A percentile compares a stretch with the other conserved stretches of the same genome.
Conservation (phyloP, 2,329 filamentous ascomycete genomes). For the Anthostomella pinea region DNA sequence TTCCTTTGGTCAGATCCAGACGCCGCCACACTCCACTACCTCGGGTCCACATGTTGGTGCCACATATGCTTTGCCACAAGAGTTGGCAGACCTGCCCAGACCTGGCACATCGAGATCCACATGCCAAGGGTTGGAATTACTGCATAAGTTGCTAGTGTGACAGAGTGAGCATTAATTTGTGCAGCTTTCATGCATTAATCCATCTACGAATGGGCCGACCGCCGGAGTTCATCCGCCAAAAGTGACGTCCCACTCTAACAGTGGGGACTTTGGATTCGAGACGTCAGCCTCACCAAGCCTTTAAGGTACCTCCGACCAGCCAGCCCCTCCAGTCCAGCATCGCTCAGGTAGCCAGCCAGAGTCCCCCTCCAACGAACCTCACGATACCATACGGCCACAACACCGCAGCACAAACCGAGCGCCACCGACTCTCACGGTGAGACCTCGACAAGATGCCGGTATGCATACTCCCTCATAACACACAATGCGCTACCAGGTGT, state of each 20-base stretch:
- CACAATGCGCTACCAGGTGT: no score
- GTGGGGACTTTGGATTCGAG: no score
- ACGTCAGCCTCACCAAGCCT: constrained; percentile 10
- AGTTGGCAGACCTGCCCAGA: neutral
- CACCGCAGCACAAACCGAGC: constrained; percentile 15
- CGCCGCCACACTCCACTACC: no score
- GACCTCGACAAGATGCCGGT: constrained; percentile 45
- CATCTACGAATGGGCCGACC: no score
- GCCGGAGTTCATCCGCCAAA: constrained; percentile 11
- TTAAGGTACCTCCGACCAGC: constrained; percentile 1
- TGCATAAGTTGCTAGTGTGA: no score
- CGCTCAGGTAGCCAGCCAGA: no score
- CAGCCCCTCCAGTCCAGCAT: constrained; percentile 2
- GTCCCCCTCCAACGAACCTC: constrained; percentile 2
- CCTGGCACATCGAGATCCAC: constrained; percentile 1
- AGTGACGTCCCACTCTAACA: constrained; percentile 10
- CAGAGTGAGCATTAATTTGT: no score
- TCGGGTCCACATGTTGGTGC: constrained; percentile 2
- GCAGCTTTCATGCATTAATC: no score
- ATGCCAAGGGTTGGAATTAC: no score
- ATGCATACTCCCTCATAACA: no score
- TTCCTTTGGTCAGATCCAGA: no score
- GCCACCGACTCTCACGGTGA: constrained; percentile 22
- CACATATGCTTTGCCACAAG: constrained; percentile 15
- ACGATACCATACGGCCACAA: constrained; percentile 4